These are phyloP conservation scores for Hymenotorrendiella dingleyae DNA, from an alignment of 2,329 filamentous ascomycete species.

Conservation along the genomic window DNA sequence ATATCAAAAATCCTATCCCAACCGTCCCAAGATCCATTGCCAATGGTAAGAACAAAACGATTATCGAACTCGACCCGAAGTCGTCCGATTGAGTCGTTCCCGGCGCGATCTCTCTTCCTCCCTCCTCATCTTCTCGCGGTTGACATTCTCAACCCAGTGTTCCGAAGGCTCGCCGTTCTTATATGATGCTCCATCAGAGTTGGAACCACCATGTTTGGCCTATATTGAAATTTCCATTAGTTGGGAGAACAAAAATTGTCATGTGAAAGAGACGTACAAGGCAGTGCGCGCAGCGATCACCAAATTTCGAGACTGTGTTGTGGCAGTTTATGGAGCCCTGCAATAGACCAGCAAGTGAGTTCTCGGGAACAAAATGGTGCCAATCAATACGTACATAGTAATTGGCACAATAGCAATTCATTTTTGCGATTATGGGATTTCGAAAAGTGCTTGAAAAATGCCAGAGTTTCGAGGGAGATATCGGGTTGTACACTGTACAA, in stretches of 20 bases:
- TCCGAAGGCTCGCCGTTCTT: slow-evolving; percentile 14
- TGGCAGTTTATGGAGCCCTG: slow-evolving; percentile 35
- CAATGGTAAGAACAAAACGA: no score
- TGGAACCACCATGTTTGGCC: slow-evolving; percentile 11
- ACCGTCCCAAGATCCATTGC: no score
- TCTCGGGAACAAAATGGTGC: not conserved
- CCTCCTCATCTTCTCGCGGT: slow-evolving; percentile 17
- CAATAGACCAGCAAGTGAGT: slow-evolving; percentile 9
- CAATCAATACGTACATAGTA: slow-evolving; percentile 31
- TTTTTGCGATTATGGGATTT: slow-evolving; percentile 16
- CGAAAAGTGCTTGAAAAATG: no score
- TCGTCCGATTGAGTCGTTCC: slow-evolving; percentile 14
- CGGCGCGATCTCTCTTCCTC: slow-evolving; percentile 17
- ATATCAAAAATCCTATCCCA: no score
- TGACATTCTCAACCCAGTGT: slow-evolving; percentile 19
- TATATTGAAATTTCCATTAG: slow-evolving; percentile 2
- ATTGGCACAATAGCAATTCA: slow-evolving; percentile 35
- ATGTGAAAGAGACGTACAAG: slow-evolving; percentile 5
- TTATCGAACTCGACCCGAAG: slow-evolving; percentile 12
- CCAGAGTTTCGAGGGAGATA: no score
- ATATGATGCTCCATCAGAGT: slow-evolving; percentile 5
- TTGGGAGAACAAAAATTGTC: not conserved
- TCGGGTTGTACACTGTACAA: no score
- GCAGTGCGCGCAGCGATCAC: slow-evolving; percentile 34
- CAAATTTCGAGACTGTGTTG: slow-evolving; percentile 33